phyloP scores from a whole-genome alignment of 2,329 filamentous ascomycete genomes.

The Alternaria triticimaculans region DNA sequence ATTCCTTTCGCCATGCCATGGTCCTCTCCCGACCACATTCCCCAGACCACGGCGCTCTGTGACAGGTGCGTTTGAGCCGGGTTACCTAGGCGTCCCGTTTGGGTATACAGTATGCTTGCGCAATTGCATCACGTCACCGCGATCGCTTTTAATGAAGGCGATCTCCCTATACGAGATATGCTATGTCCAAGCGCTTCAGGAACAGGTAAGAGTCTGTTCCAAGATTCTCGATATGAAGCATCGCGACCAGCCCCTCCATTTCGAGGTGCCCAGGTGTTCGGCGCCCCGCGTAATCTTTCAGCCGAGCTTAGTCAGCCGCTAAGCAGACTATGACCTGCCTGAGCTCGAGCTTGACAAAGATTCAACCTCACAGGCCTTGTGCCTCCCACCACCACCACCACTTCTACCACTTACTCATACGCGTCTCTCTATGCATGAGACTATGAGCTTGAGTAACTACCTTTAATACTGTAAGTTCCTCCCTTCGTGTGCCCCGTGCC shows the following conservation, averaged over 20 bases:
- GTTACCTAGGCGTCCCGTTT: slow-evolving; percentile 2
- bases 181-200: slow-evolving; percentile 24
- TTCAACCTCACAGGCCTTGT: slow-evolving; percentile 21
- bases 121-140: slow-evolving; percentile 3
- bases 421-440: slow-evolving; percentile 4
- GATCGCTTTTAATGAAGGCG: slow-evolving; percentile 6
- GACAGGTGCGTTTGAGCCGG: slow-evolving; percentile 12
- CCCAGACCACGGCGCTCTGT: neutral
- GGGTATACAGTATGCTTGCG: slow-evolving; percentile 10
- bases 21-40: neutral
- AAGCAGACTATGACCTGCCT: slow-evolving; percentile 3
- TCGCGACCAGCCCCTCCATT: slow-evolving; percentile 5
- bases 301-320: slow-evolving; percentile 20
- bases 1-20: neutral
- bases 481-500: neutral
- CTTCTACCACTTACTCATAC: neutral
- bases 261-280: neutral
- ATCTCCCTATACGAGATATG: slow-evolving; percentile 11
- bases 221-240: neutral
- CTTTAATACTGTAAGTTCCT: slow-evolving; percentile 19
- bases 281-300: slow-evolving; percentile 11
- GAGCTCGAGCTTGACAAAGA: slow-evolving; percentile 14
- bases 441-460: slow-evolving; percentile 1
- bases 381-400: slow-evolving; percentile 10
- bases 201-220: slow-evolving; percentile 28